Evolutionary conservation across 2,329 filamentous ascomycete species (phyloP).

Genomic region (Fusarium sp.): DNA sequence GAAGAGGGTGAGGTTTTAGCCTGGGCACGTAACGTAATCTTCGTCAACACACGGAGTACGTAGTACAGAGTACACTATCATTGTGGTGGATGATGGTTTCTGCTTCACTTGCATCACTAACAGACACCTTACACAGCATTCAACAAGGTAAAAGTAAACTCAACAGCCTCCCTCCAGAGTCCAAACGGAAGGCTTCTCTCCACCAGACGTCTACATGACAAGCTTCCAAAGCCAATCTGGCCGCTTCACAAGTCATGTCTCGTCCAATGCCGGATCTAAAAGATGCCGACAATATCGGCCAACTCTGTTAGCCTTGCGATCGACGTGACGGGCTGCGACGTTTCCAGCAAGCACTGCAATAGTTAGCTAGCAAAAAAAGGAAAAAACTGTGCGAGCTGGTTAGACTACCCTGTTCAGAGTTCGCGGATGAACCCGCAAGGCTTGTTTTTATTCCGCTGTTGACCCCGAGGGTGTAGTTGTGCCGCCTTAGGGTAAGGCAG

Average conservation of each 20-base stretch:
- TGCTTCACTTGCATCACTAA: not conserved
- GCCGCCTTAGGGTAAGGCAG: too few species aligned
- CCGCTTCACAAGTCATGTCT: conserved; percentile 19
- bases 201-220: conserved; percentile 1
- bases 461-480: too few species aligned
- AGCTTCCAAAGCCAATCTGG: not conserved
- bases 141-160: too few species aligned
- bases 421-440: conserved; percentile 1
- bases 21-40: too few species aligned
- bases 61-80: too few species aligned
- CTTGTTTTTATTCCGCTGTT: not conserved
- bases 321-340: not conserved
- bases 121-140: too few species aligned
- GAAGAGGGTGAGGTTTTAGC: too few species aligned
- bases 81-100: not conserved
- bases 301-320: conserved; percentile 10
- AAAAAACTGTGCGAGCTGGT: too few species aligned
- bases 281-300: conserved; percentile 15
- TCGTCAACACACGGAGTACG: too few species aligned
- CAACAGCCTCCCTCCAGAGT: too few species aligned
- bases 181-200: not conserved
- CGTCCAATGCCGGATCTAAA: conserved; percentile 5
- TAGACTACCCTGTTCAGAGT: too few species aligned
- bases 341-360: not conserved
- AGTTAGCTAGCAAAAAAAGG: too few species aligned